Percentiles rank a stretch among this genome's conserved stretches.
Conservation (phyloP, 2,329 filamentous ascomycete species). For the Exophiala alcalophila region DNA sequence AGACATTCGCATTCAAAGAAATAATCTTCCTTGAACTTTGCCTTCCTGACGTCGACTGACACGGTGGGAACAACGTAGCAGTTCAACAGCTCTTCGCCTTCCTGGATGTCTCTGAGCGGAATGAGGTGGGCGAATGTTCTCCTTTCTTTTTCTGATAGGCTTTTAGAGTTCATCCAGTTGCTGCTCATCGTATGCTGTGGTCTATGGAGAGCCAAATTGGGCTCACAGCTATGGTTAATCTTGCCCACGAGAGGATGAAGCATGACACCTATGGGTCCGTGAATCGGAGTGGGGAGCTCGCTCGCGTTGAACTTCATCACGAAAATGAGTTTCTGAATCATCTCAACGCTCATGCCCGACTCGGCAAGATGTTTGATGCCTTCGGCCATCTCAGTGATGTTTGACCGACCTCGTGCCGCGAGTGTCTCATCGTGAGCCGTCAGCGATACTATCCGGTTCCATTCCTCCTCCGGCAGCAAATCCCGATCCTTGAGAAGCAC, state of each 20-base stretch:
- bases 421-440: constrained; percentile 51
- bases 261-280: constrained; percentile 58
- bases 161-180: constrained; percentile 31
- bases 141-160: constrained; percentile 9
- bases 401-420: constrained; percentile 41
- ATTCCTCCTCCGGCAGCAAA: constrained; percentile 40
- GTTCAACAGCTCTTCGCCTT: constrained; percentile 58
- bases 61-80: constrained; percentile 60
- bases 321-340: constrained; percentile 42
- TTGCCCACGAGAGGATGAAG: constrained; percentile 54
- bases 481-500: constrained; percentile 43
- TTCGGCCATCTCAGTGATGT: constrained; percentile 52
- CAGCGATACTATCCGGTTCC: constrained; percentile 27
- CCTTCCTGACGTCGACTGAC: constrained; percentile 47
- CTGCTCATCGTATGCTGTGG: constrained; percentile 21
- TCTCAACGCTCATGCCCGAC: constrained; percentile 42
- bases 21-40: constrained; percentile 53
- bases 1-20: constrained; percentile 57
- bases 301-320: constrained; percentile 52
- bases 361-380: constrained; percentile 54
- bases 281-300: constrained; percentile 54
- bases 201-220: constrained; percentile 52
- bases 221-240: constrained; percentile 63
- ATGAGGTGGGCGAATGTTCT: constrained; percentile 9
- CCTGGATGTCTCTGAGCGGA: constrained; percentile 48